Evolutionary conservation across 305 asterid species (phyloP).

Genomic region (Plantago coronopus): DNA sequence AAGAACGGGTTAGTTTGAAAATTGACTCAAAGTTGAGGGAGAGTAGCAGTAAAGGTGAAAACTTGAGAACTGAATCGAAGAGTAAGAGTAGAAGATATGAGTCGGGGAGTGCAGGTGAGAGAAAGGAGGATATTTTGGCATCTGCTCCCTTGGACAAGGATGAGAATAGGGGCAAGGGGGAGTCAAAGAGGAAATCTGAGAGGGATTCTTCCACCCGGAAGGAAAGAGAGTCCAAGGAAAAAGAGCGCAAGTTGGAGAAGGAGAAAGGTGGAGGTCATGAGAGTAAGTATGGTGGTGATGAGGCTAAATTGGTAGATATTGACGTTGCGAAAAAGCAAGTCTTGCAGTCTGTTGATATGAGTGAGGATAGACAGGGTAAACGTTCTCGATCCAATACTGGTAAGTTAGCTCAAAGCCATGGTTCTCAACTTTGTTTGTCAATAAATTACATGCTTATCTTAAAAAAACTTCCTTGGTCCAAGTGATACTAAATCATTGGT

Average conservation of each 20-base stretch:
- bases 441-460: slow-evolving; percentile 10
- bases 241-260: slow-evolving; percentile 67
- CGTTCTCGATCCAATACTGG: slow-evolving; percentile 69
- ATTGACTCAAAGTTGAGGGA: slow-evolving; percentile 55
- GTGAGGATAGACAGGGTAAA: slow-evolving; percentile 63
- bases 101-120: slow-evolving; percentile 49
- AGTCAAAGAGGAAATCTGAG: slow-evolving; percentile 76
- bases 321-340: slow-evolving; percentile 56
- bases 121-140: slow-evolving; percentile 45
- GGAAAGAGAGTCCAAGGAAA: slow-evolving; percentile 73
- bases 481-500: slow-evolving; percentile 15
- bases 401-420: slow-evolving; percentile 55
- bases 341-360: slow-evolving; percentile 39
- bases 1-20: slow-evolving; percentile 47
- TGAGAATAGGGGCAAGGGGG: slow-evolving; percentile 57
- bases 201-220: slow-evolving; percentile 67
- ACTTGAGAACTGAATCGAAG: slow-evolving; percentile 50
- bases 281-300: slow-evolving; percentile 53
- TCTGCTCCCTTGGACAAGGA: slow-evolving; percentile 51
- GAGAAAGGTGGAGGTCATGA: slow-evolving; percentile 64
- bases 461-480: slow-evolving; percentile 11
- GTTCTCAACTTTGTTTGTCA: slow-evolving; percentile 18
- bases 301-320: slow-evolving; percentile 33
- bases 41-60: slow-evolving; percentile 45
- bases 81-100: slow-evolving; percentile 63